Percentiles rank a stretch among this genome's conserved stretches.
These are phyloP conservation scores for Magnaporthiopsis incrustans DNA, from an alignment of 2,329 filamentous ascomycete species.

Conservation along the genomic window DNA sequence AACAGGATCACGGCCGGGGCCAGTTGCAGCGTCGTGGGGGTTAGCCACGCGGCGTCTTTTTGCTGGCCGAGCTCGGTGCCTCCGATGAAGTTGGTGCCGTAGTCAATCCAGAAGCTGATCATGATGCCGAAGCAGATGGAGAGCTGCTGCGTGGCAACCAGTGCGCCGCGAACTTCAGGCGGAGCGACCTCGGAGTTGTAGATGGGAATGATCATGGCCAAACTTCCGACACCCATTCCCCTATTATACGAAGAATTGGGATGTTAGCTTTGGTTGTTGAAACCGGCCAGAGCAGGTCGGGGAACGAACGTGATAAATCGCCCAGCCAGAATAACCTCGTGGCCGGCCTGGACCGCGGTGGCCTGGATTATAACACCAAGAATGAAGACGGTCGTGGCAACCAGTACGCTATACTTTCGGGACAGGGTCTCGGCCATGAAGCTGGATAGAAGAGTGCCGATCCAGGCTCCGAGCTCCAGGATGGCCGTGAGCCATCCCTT, in stretches of 20 bases:
- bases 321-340: slow-evolving; percentile 57
- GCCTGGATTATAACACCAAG: slow-evolving; percentile 60
- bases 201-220: slow-evolving; percentile 53
- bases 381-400: slow-evolving; percentile 59
- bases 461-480: slow-evolving; percentile 68
- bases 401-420: slow-evolving; percentile 61
- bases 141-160: slow-evolving; percentile 42
- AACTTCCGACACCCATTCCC: slow-evolving; percentile 59
- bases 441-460: slow-evolving; percentile 63
- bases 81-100: slow-evolving; percentile 59
- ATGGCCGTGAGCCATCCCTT: slow-evolving; percentile 59
- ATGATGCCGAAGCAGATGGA: slow-evolving; percentile 56
- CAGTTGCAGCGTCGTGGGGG: slow-evolving; percentile 66
- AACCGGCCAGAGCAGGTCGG: background rate
- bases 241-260: slow-evolving; percentile 15
- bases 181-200: slow-evolving; percentile 41
- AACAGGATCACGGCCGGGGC: slow-evolving; percentile 58
- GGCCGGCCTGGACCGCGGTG: slow-evolving; percentile 47
- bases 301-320: slow-evolving; percentile 55
- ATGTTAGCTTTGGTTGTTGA: background rate
- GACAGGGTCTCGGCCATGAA: slow-evolving; percentile 63
- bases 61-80: slow-evolving; percentile 41
- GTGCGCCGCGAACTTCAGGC: slow-evolving; percentile 37
- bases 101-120: slow-evolving; percentile 57
- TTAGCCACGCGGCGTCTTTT: slow-evolving; percentile 62